Conservation (phyloP, 306 rosid species). For the Ormosia emarginata region DNA sequence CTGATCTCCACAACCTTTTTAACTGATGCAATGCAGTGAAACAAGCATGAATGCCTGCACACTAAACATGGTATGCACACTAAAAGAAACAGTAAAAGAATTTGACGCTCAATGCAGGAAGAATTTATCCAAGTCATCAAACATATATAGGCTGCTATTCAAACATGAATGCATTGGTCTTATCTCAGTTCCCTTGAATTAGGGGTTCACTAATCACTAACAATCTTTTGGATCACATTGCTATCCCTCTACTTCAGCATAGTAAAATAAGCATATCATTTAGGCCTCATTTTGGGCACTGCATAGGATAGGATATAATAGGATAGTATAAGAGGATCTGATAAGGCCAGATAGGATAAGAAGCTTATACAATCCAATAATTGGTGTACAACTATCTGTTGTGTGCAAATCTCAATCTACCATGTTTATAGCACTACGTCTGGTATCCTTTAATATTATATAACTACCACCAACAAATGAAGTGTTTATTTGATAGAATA, state of each 20-base stretch:
- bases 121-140: neutral
- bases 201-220: neutral
- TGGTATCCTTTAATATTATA: neutral
- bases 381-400: neutral
- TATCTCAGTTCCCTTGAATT: neutral
- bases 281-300: neutral
- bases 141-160: neutral
- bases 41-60: neutral
- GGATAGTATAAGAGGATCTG: neutral
- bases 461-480: neutral
- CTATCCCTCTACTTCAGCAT: neutral
- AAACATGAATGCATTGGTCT: neutral
- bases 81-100: neutral
- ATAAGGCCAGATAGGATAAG: neutral
- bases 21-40: neutral
- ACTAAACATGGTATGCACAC: neutral
- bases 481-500: neutral
- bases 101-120: neutral
- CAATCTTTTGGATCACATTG: neutral
- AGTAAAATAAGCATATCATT: neutral
- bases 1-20: neutral
- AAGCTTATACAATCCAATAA: neutral
- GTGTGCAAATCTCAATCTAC: neutral
- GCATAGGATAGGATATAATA: neutral
- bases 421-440: neutral